phyloP scores from a whole-genome alignment of 139 green algal species.

The Haematococcus sp. region DNA sequence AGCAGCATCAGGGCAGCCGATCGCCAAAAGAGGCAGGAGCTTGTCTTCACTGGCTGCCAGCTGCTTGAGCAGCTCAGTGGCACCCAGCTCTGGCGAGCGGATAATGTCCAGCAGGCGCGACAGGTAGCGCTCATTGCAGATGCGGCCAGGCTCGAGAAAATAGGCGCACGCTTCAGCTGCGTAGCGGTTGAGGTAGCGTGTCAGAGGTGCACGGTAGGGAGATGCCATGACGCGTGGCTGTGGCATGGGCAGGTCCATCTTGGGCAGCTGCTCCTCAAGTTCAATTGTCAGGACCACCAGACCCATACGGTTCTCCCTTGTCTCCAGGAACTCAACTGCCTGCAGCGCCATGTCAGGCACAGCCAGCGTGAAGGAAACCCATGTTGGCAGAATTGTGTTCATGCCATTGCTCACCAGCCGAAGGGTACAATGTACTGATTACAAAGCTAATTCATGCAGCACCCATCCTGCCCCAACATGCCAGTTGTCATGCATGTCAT shows the following conservation, averaged over 20 bases:
- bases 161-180: constrained; percentile 62
- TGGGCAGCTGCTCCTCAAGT: constrained; percentile 78
- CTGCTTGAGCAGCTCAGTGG: constrained; percentile 67
- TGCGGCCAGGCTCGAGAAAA: constrained; percentile 64
- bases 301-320: constrained; percentile 36
- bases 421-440: too few species aligned
- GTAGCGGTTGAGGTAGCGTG: constrained; percentile 83
- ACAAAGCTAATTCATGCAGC: neutral
- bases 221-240: constrained; percentile 59
- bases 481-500: too few species aligned
- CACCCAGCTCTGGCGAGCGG: constrained; percentile 43
- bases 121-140: constrained; percentile 73
- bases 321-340: constrained; percentile 87
- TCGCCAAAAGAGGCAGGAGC: constrained; percentile 12
- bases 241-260: constrained; percentile 14
- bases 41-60: constrained; percentile 47
- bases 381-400: too few species aligned
- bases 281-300: constrained; percentile 93
- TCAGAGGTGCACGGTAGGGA: constrained; percentile 81
- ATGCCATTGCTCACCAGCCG: too few species aligned
- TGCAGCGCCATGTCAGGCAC: too few species aligned
- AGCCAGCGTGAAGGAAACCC: too few species aligned
- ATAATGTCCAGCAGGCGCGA: constrained; percentile 84
- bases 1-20: neutral
- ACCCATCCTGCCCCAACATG: too few species aligned